Percentiles rank a stretch among this genome's conserved stretches.
Conservation (phyloP, 2,329 filamentous ascomycete species). For the Sphaerulina populicola region DNA sequence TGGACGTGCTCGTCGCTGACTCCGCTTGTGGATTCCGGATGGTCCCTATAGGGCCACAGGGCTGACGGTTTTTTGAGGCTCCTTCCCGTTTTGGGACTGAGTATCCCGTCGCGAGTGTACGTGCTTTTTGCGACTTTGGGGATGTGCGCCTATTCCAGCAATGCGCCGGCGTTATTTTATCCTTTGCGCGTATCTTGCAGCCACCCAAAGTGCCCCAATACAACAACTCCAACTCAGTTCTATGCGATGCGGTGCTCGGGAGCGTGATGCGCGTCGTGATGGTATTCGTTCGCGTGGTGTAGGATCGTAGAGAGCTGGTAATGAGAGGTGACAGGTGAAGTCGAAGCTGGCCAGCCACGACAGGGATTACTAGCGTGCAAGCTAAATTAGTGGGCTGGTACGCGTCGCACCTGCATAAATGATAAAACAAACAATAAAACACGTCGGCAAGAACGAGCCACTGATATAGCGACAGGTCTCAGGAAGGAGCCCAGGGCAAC, state of each 20-base stretch:
- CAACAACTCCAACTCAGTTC: background rate
- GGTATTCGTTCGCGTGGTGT: background rate
- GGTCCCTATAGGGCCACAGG: background rate
- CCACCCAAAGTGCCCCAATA: background rate
- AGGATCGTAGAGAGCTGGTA: background rate
- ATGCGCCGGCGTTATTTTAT: constrained; percentile 6
- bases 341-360: background rate
- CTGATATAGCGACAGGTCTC: background rate
- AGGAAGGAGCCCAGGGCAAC: constrained; percentile 14
- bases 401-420: constrained; percentile 2
- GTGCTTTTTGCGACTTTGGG: background rate
- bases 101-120: background rate
- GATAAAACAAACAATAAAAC: constrained; percentile 1
- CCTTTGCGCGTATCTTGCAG: background rate
- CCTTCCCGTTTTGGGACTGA: background rate
- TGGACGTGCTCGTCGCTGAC: background rate
- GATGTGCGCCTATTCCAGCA: background rate
- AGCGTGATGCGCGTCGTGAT: background rate
- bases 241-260: constrained; percentile 5
- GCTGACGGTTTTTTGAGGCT: background rate
- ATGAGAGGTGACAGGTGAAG: constrained; percentile 6
- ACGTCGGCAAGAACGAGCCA: constrained; percentile 2
- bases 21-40: background rate
- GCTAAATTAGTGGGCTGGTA: background rate
- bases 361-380: background rate